Conservation (phyloP, 73 alveolate species). For the Paramecium primaurelia region DNA sequence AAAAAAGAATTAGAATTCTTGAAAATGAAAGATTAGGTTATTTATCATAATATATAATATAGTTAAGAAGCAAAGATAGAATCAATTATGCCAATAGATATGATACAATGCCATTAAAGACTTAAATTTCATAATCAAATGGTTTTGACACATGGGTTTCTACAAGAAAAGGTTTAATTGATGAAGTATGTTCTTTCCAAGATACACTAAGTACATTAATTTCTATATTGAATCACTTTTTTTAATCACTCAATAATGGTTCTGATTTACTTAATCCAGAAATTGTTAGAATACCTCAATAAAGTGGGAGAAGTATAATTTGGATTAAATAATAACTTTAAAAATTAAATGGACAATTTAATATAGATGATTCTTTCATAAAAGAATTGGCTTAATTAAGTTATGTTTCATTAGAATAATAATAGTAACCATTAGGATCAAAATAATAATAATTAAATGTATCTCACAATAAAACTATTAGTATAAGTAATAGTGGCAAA, state of each 20-base stretch:
- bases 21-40: constrained; percentile 1
- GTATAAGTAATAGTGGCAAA: background rate
- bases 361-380: background rate
- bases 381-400: background rate
- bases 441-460: background rate
- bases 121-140: background rate
- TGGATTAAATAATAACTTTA: background rate
- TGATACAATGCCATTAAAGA: background rate
- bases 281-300: background rate
- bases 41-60: background rate
- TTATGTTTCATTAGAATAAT: background rate
- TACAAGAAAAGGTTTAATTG: background rate
- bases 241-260: background rate
- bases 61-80: background rate
- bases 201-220: background rate
- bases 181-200: background rate
- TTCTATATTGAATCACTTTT: background rate
- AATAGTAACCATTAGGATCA: background rate
- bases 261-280: background rate
- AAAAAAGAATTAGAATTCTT: background rate
- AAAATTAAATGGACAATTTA: background rate
- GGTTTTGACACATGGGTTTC: background rate
- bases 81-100: background rate
- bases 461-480: background rate
- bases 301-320: background rate